These are phyloP conservation scores for Pyrenophora seminiperda DNA, from an alignment of 2,329 filamentous ascomycete genomes.

Conservation along the genomic window DNA sequence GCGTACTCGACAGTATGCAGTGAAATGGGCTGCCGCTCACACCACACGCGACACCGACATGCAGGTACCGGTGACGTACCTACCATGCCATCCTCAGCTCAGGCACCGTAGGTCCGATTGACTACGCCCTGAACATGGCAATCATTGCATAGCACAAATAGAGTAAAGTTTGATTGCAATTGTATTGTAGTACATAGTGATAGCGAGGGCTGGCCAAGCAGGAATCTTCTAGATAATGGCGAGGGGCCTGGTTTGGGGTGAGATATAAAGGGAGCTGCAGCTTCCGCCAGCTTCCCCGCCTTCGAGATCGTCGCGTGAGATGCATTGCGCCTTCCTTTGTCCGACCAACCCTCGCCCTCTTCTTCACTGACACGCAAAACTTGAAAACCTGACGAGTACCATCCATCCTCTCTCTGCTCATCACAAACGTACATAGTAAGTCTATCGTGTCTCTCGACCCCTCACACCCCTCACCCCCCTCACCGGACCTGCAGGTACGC, in stretches of 20 bases:
- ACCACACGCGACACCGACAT: conserved; percentile 15
- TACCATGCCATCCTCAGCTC: conserved; percentile 6
- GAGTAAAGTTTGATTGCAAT: not conserved
- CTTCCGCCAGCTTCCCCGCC: conserved; percentile 22
- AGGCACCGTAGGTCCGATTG: conserved; percentile 13
- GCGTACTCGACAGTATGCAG: not conserved
- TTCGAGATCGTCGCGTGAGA: conserved; percentile 17
- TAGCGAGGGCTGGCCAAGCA: conserved; percentile 3
- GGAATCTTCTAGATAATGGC: conserved; percentile 19
- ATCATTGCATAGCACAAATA: no score
- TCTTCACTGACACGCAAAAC: not conserved
- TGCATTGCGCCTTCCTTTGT: conserved; percentile 22
- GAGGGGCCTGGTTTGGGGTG: conserved; percentile 3
- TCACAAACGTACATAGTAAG: conserved; percentile 7
- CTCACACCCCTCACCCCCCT: conserved; percentile 12
- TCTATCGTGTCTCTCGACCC: not conserved
- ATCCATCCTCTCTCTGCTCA: conserved; percentile 3
- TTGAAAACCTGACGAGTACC: no score
- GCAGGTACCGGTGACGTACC: conserved; percentile 25
- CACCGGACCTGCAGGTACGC: conserved; percentile 28
- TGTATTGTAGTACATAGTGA: no score
- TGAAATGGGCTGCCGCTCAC: not conserved
- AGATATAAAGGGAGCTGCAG: conserved; percentile 21
- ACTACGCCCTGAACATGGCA: conserved; percentile 2
- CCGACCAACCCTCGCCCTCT: conserved; percentile 20